Base-by-base conservation (phyloP, 352 stramenopile species). In the Pythium folliculosum region DNA sequence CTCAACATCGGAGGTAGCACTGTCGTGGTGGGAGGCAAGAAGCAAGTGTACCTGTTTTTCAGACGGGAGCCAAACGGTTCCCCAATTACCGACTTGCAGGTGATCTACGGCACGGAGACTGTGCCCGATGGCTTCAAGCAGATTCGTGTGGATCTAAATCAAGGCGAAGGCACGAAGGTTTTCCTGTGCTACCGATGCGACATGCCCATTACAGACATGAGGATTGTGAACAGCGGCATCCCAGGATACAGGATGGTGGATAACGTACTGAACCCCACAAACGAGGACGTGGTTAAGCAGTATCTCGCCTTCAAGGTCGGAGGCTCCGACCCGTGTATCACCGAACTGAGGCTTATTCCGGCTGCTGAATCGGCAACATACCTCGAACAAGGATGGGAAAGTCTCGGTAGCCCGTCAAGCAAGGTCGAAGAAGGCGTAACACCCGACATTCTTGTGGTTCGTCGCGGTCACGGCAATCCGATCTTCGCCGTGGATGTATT, bases 401-500 rank as follows among this genome's bases (percentile, higher is more conserved):
- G 77, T 17, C 86, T 93, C 51, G 88, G 84, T 30, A 88, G 75
- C 40, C 82, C 79, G 1, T 89, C 85, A 0, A 57, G 65, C 30
- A 67, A 66, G n/a, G 77, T 70, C 30, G 60, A 72, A 16, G 65
- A 69, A 35, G 59, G 48, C 22, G 14, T 43, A 1, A 22, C 65
- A 6, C 78, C 77, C 1, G 60, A 82, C 14, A 76, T 92, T 9
- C 61, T 96, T 17, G 84, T 94, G 75, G 60, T 94, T 48, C 85
- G 85, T 32, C 75, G 88, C 48, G 88, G 88, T 3, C 87, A 95
- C 43, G 88, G 88, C 3, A 95, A 95, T 38, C 88, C 88, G 7
- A 94, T 96, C 58, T 93, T 94, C 32, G 87, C 86, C 1, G 77
- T 96, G 56, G 88, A 96, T 60, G 88, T 96, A 8, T 96, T 95